These are phyloP conservation scores for Simmondsia chinensis DNA, from an alignment of 148 eudicot species.

Conservation along the genomic window DNA sequence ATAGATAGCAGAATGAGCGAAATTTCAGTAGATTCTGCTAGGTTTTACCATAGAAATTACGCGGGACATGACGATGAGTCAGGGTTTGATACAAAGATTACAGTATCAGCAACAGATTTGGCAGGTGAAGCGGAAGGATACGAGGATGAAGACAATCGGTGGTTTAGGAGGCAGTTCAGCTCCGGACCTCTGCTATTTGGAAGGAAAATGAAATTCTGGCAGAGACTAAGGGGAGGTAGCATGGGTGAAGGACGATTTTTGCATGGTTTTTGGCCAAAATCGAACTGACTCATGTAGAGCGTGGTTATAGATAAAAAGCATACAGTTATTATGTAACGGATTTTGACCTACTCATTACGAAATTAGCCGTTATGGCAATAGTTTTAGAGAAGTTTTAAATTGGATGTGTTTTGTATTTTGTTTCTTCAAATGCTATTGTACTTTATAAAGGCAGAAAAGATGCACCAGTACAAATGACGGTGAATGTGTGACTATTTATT, in stretches of 20 bases:
- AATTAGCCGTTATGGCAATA: too few relatives aligned
- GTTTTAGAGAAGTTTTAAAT: too few relatives aligned
- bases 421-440: too few relatives aligned
- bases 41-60: conserved; percentile 18
- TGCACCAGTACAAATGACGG: too few relatives aligned
- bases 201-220: conserved; percentile 44
- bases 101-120: conserved; percentile 46
- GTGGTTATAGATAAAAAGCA: neutral
- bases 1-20: conserved; percentile 23
- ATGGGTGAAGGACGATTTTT: conserved; percentile 35
- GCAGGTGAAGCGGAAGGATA: conserved; percentile 25
- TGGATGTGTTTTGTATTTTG: too few relatives aligned
- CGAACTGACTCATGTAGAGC: conserved; percentile 9
- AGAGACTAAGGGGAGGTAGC: conserved; percentile 52
- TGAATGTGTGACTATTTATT: too few relatives aligned
- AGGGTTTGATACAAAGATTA: conserved; percentile 18
- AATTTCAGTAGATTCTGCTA: conserved; percentile 29
- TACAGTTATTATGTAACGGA: conserved; percentile 7
- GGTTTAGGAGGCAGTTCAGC: conserved; percentile 36
- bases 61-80: conserved; percentile 23
- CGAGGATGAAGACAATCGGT: conserved; percentile 24
- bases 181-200: conserved; percentile 62
- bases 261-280: conserved; percentile 17
- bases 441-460: too few relatives aligned
- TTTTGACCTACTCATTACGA: too few relatives aligned